Base-by-base conservation (phyloP, 208 protist genomes). In the Leptomonas seymouri region DNA sequence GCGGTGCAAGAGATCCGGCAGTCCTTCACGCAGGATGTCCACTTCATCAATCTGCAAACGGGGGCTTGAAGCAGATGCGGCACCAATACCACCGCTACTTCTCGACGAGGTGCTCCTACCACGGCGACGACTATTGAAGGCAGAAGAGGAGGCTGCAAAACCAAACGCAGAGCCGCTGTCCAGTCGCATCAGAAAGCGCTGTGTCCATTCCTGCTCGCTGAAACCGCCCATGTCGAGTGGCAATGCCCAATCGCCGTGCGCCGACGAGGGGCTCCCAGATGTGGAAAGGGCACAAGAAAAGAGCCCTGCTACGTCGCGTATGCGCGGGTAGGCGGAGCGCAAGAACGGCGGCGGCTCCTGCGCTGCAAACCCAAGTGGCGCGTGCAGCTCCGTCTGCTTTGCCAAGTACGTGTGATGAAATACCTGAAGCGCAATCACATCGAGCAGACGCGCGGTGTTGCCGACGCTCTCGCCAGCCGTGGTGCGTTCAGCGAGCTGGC, bases 291-390 rank as follows among this genome's bases (percentile, higher is more conserved):
- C 30, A 23, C 4, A n/a, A 11, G 14, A 1, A 27, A 1, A 2
- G 31, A 36, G 5, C 45, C 18, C 39, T 3, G 23, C 56, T 15
- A 57, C 59, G 21, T 90, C 80, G n/a, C 81, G 74, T 14, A 92
- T 27, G 14, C 85, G 86, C 21, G 91, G 91, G 59, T 91, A 96
- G 21, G 86, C 80, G 14, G 42, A 31, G 20, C 54, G 75, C 23
- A 80, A 46, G 64, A 79, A 93, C 41, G 91, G 91, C 41, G 91
- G 84, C 25, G 91, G 86, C 21, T 78, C 71, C 65, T 90, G 83
- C 5, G 88, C 71, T 2, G 80, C 58, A 71, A 96, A 91, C 31
- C 65, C 59, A 0, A 73, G 70, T 23, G 87, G 87, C 51, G 83
- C 72, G 60, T 71, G 75, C 18, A 96, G 80, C 25, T 85, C 71